Evolutionary conservation across 306 rosid species (phyloP).

Genomic region (Citrullus colocynthis): DNA sequence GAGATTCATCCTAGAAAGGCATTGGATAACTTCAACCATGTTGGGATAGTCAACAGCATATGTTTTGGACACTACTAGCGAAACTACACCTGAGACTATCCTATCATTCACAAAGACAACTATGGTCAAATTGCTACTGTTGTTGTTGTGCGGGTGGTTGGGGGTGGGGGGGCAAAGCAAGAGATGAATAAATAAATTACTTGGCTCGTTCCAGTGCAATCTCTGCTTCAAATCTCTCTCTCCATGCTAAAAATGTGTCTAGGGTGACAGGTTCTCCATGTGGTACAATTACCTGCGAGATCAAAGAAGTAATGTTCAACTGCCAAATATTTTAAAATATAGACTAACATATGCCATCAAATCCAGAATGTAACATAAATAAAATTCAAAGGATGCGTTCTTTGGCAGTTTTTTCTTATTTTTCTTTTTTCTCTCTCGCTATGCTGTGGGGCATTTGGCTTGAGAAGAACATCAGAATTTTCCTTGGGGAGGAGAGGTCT

Average conservation of each 20-base stretch:
- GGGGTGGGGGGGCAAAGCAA: neutral
- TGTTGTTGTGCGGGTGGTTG: too few relatives aligned
- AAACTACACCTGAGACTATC: neutral
- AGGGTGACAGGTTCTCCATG: slow-evolving; percentile 94
- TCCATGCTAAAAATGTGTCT: slow-evolving; percentile 90
- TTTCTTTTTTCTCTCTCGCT: too few relatives aligned
- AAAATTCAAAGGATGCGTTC: neutral
- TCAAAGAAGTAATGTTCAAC: neutral
- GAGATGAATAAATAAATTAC: slow-evolving; percentile 28
- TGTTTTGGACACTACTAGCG: neutral
- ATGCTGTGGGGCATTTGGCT: too few relatives aligned
- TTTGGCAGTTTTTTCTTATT: too few relatives aligned
- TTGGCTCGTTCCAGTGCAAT: slow-evolving; percentile 97
- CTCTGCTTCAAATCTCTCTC: slow-evolving; percentile 98
- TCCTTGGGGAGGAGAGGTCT: too few relatives aligned
- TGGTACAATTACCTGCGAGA: slow-evolving; percentile 56
- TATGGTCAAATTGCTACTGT: neutral
- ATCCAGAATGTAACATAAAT: neutral
- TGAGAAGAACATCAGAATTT: too few relatives aligned
- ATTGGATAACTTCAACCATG: neutral
- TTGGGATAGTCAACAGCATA: neutral
- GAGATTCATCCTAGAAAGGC: neutral
- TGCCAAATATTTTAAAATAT: slow-evolving; percentile 1
- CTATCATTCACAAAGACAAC: neutral
- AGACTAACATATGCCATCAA: neutral